phyloP scores from a whole-genome alignment of 1,139 yeast genomes.

The Geotrichum aggregatum region DNA sequence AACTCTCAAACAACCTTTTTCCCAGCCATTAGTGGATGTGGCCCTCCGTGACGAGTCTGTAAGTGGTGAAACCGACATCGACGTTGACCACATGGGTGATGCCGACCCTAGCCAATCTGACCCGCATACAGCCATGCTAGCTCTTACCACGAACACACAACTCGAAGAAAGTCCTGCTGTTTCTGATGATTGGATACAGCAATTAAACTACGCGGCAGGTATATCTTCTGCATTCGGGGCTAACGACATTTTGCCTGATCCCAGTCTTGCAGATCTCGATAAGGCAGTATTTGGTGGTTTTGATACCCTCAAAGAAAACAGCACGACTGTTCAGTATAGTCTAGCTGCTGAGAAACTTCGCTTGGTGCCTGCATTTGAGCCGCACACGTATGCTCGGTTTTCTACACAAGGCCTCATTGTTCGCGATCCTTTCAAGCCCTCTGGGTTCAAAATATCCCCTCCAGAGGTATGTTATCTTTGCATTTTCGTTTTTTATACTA shows the following conservation, averaged over 20 bases:
- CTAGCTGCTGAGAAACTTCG: conserved; percentile 29
- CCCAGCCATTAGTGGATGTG: neutral
- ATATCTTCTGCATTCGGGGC: conserved; percentile 16
- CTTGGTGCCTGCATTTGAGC: conserved; percentile 26
- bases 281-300: conserved; percentile 52
- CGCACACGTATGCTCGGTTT: conserved; percentile 28
- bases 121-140: neutral
- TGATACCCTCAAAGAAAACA: conserved; percentile 24
- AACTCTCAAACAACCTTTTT: neutral
- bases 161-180: neutral
- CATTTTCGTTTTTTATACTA: neutral
- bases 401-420: conserved; percentile 23
- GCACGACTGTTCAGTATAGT: conserved; percentile 25
- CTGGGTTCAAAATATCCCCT: conserved; percentile 16
- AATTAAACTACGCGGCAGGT: conserved; percentile 13
- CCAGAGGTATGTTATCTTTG: neutral
- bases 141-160: neutral
- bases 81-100: neutral
- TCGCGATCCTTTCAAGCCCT: conserved; percentile 3
- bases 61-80: conserved; percentile 7
- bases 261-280: conserved; percentile 44
- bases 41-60: neutral
- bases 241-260: neutral
- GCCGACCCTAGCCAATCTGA: neutral
- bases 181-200: conserved; percentile 16